Conservation (phyloP, 257 asterid species). For the Nicotiana noctiflora region DNA sequence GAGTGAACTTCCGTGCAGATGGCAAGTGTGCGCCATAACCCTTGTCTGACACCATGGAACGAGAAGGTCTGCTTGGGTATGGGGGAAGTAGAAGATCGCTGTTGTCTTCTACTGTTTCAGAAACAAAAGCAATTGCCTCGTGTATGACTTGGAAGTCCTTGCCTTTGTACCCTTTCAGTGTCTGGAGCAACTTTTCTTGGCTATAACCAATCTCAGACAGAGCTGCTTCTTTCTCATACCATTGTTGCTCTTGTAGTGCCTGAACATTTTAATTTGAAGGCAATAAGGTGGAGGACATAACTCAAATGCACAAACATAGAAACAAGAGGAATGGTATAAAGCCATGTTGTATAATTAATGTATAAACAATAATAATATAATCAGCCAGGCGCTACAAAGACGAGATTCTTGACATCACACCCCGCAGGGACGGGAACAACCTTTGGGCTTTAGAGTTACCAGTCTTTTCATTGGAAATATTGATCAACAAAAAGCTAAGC, state of each 20-base stretch:
- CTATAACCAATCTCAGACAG: conserved; percentile 64
- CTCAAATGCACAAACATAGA: too few species aligned
- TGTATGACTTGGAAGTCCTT: conserved; percentile 65
- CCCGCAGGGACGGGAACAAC: background rate
- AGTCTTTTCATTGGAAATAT: too few species aligned
- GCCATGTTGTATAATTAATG: background rate
- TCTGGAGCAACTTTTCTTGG: conserved; percentile 73
- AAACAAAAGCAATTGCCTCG: conserved; percentile 81
- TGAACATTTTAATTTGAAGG: conserved; percentile 17
- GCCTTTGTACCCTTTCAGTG: conserved; percentile 80
- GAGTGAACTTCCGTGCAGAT: conserved; percentile 31
- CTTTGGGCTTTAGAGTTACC: background rate
- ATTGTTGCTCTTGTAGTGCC: conserved; percentile 84
- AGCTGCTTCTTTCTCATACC: conserved; percentile 80
- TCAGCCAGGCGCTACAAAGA: background rate
- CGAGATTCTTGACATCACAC: background rate
- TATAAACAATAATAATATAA: background rate
- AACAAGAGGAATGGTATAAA: background rate
- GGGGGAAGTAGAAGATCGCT: conserved; percentile 95
- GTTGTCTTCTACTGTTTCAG: conserved; percentile 65
- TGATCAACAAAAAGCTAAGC: background rate
- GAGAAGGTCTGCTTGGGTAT: conserved; percentile 74
- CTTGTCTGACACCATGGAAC: conserved; percentile 33
- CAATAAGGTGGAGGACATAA: too few species aligned
- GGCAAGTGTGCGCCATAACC: conserved; percentile 39